These are phyloP conservation scores for Fusarium sacchari DNA, from an alignment of 2,329 filamentous ascomycete species.

Conservation along the genomic window DNA sequence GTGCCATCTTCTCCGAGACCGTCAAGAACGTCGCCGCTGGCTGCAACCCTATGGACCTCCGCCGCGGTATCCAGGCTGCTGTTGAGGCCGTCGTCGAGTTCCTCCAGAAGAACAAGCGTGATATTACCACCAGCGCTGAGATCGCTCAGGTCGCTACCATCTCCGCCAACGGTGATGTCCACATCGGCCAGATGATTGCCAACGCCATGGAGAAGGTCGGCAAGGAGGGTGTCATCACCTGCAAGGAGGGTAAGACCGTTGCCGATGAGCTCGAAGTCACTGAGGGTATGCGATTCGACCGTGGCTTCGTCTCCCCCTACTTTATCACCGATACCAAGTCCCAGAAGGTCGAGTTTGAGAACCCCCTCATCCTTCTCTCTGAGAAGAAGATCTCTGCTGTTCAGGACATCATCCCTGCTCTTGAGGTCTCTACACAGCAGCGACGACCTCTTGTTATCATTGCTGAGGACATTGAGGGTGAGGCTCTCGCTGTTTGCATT, in stretches of 20 bases:
- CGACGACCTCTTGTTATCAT: conserved; percentile 98
- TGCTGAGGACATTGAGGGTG: conserved; percentile 98
- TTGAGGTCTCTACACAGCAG: conserved; percentile 95
- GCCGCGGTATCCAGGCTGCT: conserved; percentile 95
- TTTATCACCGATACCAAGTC: conserved; percentile 99
- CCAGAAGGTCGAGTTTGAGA: conserved; percentile 99
- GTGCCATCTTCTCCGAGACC: conserved; percentile 99
- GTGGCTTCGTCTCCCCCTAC: conserved; percentile 97
- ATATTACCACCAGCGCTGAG: conserved; percentile 97
- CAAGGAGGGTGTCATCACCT: conserved; percentile 99
- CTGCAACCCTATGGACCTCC: conserved; percentile 99
- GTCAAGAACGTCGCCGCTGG: conserved; percentile 99
- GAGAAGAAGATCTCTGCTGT: conserved; percentile 99
- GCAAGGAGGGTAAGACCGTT: conserved; percentile 99
- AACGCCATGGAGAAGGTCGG: conserved; percentile 99
- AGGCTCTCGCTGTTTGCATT: conserved; percentile 98
- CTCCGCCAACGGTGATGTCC: conserved; percentile 94
- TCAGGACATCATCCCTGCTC: conserved; percentile 97
- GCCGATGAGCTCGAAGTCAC: conserved; percentile 98
- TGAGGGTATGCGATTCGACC: conserved; percentile 99
- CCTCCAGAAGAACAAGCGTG: conserved; percentile 94
- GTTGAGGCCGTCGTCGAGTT: conserved; percentile 95
- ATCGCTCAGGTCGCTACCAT: conserved; percentile 99
- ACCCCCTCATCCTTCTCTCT: conserved; percentile 96
- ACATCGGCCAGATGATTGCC: conserved; percentile 95